Evolutionary conservation across 768 basidiomycete species (phyloP), one percentile per base, ranked within the genome.

Genomic region (Boletus huronensis): DNA sequence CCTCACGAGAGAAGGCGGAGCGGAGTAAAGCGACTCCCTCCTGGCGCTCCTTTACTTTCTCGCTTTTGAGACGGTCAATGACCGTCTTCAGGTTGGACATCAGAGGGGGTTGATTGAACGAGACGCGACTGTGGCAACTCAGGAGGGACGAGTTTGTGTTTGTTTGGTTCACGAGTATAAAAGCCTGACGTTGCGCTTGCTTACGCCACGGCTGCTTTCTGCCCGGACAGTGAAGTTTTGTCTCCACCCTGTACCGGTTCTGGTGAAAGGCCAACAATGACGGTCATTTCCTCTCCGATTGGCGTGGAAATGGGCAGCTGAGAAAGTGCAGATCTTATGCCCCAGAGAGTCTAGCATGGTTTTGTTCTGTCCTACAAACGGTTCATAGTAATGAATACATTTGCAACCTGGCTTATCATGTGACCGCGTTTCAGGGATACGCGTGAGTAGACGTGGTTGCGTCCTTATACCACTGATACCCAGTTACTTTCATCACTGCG

Each of bases 181-280:
- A 71, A 57, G 17, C 28, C 10, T 16, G 8, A 39, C 21, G 43
- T 45, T 40, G 17, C 28, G 10, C 25, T 42, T 45, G 26, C 42
- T 26, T 21, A 10, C 1, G 6, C n/a, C 28, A 61, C 60, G 85
- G 85, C 85, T 76, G 75, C 61, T 81, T 86, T 88, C 85, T 87
- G 85, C 85, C 85, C 85, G 85, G 79, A 80, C 83, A 86, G 85
- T 76, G 71, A 72, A 40, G 62, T 66, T 40, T 73, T 71, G 70
- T 74, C 70, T 75, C 80, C 70, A 84, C 81, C 74, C 83, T 86
- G 83, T 71, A 71, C 80, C 84, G 85, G 85, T 88, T 88, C 86
- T 88, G 85, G 83, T 86, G 83, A 84, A 77, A 75, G 36, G 86
- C 85, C 85, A 70, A 87, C 54, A 88, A 52, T 48, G 56, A 84